These are phyloP conservation scores for Pyropia yezoensis DNA, from an alignment of 23 red algal genomes.

Conservation along the genomic window DNA sequence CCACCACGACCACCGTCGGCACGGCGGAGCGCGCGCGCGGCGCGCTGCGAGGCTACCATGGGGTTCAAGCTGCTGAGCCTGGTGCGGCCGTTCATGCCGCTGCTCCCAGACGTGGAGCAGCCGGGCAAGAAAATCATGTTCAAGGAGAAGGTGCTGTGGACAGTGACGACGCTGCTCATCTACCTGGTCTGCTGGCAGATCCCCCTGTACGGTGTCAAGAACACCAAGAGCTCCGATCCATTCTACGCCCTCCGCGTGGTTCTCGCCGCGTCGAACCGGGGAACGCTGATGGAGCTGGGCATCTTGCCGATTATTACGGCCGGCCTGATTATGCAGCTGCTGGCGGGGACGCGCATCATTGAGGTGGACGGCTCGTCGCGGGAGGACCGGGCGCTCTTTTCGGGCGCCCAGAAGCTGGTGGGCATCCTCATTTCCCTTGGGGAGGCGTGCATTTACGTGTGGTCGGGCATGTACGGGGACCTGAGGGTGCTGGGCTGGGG, in stretches of 20 bases:
- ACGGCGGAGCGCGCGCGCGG: no score
- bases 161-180: conserved; percentile 74
- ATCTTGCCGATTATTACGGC: conserved; percentile 95
- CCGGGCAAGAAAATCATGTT: conserved; percentile 76
- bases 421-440: conserved; percentile 80
- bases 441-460: conserved; percentile 87
- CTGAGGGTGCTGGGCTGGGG: conserved; percentile 64
- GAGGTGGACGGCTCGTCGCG: conserved; percentile 81
- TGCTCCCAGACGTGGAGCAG: conserved; percentile 87
- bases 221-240: conserved; percentile 87
- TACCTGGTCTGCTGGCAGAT: conserved; percentile 99
- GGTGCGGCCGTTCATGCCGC: conserved; percentile 77
- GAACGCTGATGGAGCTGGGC: conserved; percentile 99
- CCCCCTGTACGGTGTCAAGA: conserved; percentile 95
- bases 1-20: no score
- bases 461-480: conserved; percentile 98
- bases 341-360: conserved; percentile 88
- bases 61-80: conserved; percentile 6
- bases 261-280: conserved; percentile 83
- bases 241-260: conserved; percentile 93
- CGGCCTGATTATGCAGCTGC: conserved; percentile 95
- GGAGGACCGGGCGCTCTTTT: conserved; percentile 87
- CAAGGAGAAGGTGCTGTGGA: conserved; percentile 96
- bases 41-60: no score
- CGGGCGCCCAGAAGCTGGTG: conserved; percentile 90